phyloP scores from a whole-genome alignment of 768 basidiomycete genomes.

The Tulasnella sp. region DNA sequence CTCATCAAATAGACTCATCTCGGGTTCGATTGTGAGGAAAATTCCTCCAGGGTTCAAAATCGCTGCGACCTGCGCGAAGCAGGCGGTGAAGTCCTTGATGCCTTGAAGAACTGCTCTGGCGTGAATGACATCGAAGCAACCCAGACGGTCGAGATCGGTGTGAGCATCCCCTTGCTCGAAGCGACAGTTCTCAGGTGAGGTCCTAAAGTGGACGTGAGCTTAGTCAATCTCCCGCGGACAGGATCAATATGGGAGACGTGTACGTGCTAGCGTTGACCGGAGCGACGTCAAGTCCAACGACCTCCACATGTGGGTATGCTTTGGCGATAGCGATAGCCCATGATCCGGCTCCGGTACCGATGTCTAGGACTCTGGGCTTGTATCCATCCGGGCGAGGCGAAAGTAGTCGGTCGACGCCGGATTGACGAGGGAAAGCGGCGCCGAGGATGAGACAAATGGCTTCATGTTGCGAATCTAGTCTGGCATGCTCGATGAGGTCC shows the following conservation, averaged over 20 bases:
- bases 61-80: not conserved
- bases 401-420: slow-evolving; percentile 23
- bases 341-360: slow-evolving; percentile 27
- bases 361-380: slow-evolving; percentile 23
- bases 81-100: not conserved
- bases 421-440: slow-evolving; percentile 21
- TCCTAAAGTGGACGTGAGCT: not conserved
- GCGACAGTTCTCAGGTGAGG: not conserved
- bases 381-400: slow-evolving; percentile 20
- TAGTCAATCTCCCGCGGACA: not conserved
- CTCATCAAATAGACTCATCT: not conserved
- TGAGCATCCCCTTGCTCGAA: not conserved
- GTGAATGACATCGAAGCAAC: not conserved
- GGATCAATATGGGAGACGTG: not conserved
- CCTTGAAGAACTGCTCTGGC: not conserved
- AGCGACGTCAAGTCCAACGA: not conserved
- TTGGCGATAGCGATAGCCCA: slow-evolving; percentile 18
- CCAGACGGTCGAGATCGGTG: not conserved
- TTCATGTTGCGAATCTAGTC: slow-evolving; percentile 26
- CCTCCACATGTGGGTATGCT: not conserved
- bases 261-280: not conserved
- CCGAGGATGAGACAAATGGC: slow-evolving; percentile 22
- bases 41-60: not conserved
- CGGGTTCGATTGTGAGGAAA: slow-evolving; percentile 1
- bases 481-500: slow-evolving; percentile 26